Evolutionary conservation across 129 eudicot genomes (phyloP).

Genomic region (Flaveria sonorensis): DNA sequence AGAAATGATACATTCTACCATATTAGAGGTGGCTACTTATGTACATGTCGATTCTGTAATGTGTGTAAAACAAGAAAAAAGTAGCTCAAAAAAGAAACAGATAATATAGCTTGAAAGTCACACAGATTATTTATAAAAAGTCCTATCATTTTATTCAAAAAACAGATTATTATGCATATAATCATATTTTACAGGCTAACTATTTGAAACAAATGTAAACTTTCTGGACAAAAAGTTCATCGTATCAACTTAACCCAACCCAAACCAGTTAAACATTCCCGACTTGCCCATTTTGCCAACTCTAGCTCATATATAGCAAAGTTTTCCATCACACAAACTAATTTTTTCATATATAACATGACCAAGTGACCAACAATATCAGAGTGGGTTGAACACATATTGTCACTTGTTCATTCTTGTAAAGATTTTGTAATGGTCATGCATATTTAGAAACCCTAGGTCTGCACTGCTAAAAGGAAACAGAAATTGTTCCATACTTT

Average conservation of each 20-base stretch:
- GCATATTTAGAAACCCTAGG: background rate
- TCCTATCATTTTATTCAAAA: background rate
- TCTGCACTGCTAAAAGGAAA: background rate
- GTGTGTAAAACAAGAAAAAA: background rate
- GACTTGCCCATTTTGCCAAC: background rate
- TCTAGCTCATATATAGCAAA: background rate
- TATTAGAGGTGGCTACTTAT: background rate
- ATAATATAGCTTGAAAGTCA: background rate
- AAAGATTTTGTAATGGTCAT: background rate
- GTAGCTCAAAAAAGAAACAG: background rate
- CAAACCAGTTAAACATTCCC: background rate
- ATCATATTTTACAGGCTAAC: background rate
- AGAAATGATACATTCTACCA: constrained; percentile 7
- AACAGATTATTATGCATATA: background rate
- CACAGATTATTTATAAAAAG: background rate
- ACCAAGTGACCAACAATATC: constrained; percentile 12
- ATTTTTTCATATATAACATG: background rate
- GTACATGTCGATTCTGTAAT: background rate
- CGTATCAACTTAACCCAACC: background rate
- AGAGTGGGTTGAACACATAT: background rate
- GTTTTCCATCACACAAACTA: background rate
- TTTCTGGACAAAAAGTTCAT: background rate
- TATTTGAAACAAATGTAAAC: background rate
- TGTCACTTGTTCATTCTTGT: background rate
- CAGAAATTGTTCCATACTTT: background rate